Conservation (phyloP, 108 stramenopile species). For the Asterionellopsis glacialis region DNA sequence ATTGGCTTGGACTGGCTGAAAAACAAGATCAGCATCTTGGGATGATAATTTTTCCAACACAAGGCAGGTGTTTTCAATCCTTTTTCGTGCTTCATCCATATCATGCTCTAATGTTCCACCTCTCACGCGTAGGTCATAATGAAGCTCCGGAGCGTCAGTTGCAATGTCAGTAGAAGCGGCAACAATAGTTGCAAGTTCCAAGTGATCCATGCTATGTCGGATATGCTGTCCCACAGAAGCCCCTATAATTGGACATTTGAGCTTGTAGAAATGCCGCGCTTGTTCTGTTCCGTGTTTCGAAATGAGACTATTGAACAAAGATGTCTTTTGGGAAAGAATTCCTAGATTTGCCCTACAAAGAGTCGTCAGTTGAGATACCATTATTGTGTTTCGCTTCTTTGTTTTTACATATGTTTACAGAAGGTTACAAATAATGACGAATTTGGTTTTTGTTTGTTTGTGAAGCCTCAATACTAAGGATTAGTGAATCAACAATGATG, state of each 20-base stretch:
- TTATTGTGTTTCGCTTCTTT: no score
- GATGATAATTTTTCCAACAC: slow-evolving; percentile 25
- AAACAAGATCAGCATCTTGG: neutral
- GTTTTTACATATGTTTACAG: no score
- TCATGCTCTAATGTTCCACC: slow-evolving; percentile 69
- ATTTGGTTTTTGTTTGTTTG: no score
- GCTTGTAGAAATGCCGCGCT: slow-evolving; percentile 41
- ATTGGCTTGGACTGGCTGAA: slow-evolving; percentile 33
- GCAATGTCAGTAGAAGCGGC: slow-evolving; percentile 15
- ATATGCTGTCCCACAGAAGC: slow-evolving; percentile 87
- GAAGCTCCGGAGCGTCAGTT: slow-evolving; percentile 23
- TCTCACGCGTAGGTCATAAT: slow-evolving; percentile 70
- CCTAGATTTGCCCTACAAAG: slow-evolving; percentile 47
- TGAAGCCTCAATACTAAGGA: no score
- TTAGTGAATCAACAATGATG: no score
- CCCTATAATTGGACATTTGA: slow-evolving; percentile 61
- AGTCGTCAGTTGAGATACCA: slow-evolving; percentile 3
- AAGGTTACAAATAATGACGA: no score
- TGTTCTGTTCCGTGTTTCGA: slow-evolving; percentile 35
- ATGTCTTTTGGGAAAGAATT: slow-evolving; percentile 70
- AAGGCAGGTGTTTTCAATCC: slow-evolving; percentile 39
- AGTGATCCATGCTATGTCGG: slow-evolving; percentile 90
- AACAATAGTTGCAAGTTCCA: slow-evolving; percentile 53
- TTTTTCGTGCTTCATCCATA: slow-evolving; percentile 50
- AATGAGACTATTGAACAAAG: slow-evolving; percentile 45